Evolutionary conservation across 2,329 filamentous ascomycete genomes (phyloP), one percentile per base, ranked within the genome.

Genomic region (Colletotrichum echinochloae): DNA sequence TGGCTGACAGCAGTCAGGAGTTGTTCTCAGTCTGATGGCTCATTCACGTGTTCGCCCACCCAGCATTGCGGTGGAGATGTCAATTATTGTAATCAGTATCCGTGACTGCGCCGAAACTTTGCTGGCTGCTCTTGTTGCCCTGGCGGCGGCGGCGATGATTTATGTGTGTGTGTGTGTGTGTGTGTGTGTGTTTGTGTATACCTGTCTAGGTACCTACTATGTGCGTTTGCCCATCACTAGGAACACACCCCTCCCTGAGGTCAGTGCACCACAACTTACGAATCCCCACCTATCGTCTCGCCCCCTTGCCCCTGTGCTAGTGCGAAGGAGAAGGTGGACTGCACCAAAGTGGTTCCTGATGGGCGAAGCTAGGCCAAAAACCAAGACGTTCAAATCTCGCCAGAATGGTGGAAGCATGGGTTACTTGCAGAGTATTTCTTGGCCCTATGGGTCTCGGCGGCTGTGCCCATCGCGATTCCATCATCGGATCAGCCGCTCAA

Each of bases 351-450:
- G 69, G 69, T 46, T 71, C 65, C 66, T 55, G 68, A 69, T 65
- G 55, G 65, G 51, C 54, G 48, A 39, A 70, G 69, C 69, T 71
- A 71, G 26, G 44, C 65, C 55, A 69, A 66, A 69, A 76, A 74
- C 70, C 74, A 75, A 75, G 74, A 75, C 74, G 70, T 63, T 74
- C 75, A 74, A 76, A 76, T 76, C 72, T 75, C 74, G 76, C 74
- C 63, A 72, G 66, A 68, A n/a, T 52, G 64, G 68, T 67, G 67
- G 64, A 67, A 67, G 57, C 67, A 70, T n/a, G 64, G 64, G 60
- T 54, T 62, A 33, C 18, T 23, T 41, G 48, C 33, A 62, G 35
- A 57, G 51, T 57, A 63, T 55, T 62, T 67, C 64, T 67, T 68
- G 30, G 63, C 35, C 35, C 18, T 44, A 60, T 66, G 62, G 11